Conservation (phyloP, 2,329 filamentous ascomycete genomes). For the Fusarium fracticaudum region DNA sequence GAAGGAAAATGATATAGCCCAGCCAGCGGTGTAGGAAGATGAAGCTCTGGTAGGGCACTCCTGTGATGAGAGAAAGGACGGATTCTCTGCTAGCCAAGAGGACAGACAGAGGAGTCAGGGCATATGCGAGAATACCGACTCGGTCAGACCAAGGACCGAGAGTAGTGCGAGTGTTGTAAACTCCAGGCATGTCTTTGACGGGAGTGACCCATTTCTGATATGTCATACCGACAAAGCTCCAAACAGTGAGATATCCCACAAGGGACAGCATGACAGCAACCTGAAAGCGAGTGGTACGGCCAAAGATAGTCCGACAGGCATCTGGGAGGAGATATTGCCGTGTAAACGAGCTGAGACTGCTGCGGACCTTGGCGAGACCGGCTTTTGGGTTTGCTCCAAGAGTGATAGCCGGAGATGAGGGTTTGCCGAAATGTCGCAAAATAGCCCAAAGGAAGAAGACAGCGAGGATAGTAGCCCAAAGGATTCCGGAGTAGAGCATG, state of each 20-base stretch:
- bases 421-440: conserved; percentile 38
- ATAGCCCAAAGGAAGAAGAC: conserved; percentile 56
- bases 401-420: conserved; percentile 35
- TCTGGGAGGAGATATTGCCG: conserved; percentile 70
- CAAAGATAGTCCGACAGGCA: conserved; percentile 66
- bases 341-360: conserved; percentile 52
- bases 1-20: conserved; percentile 76
- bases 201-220: conserved; percentile 78
- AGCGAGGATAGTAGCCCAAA: conserved; percentile 59
- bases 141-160: conserved; percentile 76
- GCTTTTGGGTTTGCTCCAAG: conserved; percentile 37
- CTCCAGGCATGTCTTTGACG: conserved; percentile 62
- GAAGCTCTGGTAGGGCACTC: conserved; percentile 80
- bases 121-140: conserved; percentile 76
- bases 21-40: conserved; percentile 82
- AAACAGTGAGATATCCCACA: conserved; percentile 70
- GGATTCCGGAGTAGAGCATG: conserved; percentile 61
- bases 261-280: conserved; percentile 68
- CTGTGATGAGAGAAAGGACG: conserved; percentile 74
- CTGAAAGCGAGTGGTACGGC: conserved; percentile 74
- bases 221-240: conserved; percentile 73
- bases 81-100: conserved; percentile 75
- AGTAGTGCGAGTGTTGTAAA: conserved; percentile 71
- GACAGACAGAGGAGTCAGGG: conserved; percentile 76
- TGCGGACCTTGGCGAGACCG: conserved; percentile 43